Conservation (phyloP, 2,329 filamentous ascomycete genomes). For the Exserohilum turcica region DNA sequence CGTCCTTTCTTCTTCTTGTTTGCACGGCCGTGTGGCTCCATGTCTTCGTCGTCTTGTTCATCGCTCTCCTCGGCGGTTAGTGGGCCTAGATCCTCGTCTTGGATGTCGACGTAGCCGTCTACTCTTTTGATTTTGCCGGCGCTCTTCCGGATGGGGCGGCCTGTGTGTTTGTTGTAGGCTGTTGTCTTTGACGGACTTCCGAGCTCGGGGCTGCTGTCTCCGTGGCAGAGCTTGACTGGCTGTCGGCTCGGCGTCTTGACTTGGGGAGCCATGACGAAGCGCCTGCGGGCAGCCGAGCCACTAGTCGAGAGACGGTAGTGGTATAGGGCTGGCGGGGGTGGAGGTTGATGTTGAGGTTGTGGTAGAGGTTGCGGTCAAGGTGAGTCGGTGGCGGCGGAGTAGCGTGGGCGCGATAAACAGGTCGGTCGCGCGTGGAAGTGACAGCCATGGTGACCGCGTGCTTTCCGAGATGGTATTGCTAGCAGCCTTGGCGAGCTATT, state of each 20-base stretch:
- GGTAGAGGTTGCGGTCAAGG: constrained; percentile 6
- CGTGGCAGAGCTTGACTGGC: background rate
- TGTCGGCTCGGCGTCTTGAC: background rate
- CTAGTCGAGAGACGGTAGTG: background rate
- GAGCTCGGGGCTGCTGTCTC: constrained; percentile 36
- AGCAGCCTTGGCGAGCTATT: constrained; percentile 13
- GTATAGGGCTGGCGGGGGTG: constrained; percentile 4
- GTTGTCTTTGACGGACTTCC: constrained; percentile 33
- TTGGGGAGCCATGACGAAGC: constrained; percentile 1
- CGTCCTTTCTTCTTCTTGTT: constrained; percentile 31
- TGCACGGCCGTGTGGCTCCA: constrained; percentile 20
- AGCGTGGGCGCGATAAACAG: constrained; percentile 1
- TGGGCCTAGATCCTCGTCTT: constrained; percentile 39
- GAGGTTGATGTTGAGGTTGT: constrained; percentile 11
- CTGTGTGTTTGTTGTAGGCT: constrained; percentile 48
- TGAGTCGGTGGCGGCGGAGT: background rate
- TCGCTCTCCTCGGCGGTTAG: constrained; percentile 23
- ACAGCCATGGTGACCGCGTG: constrained; percentile 8
- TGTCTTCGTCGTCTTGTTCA: constrained; percentile 35
- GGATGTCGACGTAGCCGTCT: constrained; percentile 50
- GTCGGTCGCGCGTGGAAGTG: constrained; percentile 1
- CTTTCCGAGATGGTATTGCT: constrained; percentile 1
- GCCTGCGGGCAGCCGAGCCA: background rate
- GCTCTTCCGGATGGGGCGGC: constrained; percentile 51
- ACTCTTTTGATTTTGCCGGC: constrained; percentile 43